Evolutionary conservation across 1,284 basidiomycete genomes (phyloP).

Genomic region (Irpex sp.): DNA sequence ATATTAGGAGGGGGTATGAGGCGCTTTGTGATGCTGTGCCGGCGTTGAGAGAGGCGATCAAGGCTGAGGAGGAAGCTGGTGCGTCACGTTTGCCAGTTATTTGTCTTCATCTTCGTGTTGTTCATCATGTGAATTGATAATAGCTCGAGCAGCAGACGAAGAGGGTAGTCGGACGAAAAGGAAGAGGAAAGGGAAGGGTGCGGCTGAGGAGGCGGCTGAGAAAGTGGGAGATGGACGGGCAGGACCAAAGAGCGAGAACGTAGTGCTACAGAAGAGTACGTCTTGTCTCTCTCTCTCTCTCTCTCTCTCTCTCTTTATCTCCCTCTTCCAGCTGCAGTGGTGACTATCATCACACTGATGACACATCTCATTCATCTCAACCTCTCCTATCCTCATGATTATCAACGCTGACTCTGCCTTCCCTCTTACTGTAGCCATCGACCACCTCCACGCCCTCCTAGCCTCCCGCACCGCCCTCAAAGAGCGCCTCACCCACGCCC

Average conservation of each 20-base stretch:
- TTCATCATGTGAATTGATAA: not conserved
- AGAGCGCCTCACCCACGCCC: slow-evolving; percentile 55
- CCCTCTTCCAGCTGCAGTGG: not conserved
- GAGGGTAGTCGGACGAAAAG: slow-evolving; percentile 15
- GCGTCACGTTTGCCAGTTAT: not conserved
- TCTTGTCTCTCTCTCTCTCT: slow-evolving; percentile 15
- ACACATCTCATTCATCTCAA: not conserved
- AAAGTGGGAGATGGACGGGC: slow-evolving; percentile 71
- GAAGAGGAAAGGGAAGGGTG: slow-evolving; percentile 27
- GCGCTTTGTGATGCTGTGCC: slow-evolving; percentile 77
- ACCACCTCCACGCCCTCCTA: slow-evolving; percentile 66
- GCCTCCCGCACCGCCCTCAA: slow-evolving; percentile 50
- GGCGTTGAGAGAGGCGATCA: slow-evolving; percentile 71
- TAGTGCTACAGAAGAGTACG: slow-evolving; percentile 80
- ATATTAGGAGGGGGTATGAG: slow-evolving; percentile 85
- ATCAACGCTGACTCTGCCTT: slow-evolving; percentile 3
- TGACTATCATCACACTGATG: not conserved
- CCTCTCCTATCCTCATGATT: not conserved
- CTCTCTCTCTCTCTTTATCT: not conserved
- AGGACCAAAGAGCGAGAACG: slow-evolving; percentile 80
- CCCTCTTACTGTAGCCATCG: slow-evolving; percentile 57
- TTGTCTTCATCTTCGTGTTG: not conserved
- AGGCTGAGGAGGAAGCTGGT: slow-evolving; percentile 51
- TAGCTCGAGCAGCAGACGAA: slow-evolving; percentile 19
- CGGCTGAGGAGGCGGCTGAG: slow-evolving; percentile 22